Conservation (phyloP, 257 asterid species). For the Gynochthodes officinalis region DNA sequence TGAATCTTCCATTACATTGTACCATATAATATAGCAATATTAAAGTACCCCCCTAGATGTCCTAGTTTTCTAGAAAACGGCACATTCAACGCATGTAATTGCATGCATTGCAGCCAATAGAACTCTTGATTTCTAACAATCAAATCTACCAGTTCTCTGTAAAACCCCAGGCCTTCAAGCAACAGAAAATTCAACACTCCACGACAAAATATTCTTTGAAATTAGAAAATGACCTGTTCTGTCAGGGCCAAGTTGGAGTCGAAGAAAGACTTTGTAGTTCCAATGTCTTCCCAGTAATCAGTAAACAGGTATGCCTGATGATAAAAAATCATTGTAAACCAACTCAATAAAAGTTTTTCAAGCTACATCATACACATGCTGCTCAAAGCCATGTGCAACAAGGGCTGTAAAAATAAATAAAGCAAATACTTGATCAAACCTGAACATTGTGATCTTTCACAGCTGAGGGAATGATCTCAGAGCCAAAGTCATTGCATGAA, state of each 20-base stretch:
- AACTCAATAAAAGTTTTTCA: slow-evolving; percentile 1
- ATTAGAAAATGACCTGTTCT: slow-evolving; percentile 55
- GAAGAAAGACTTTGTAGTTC: slow-evolving; percentile 83
- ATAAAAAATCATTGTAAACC: slow-evolving; percentile 19
- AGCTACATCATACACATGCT: not conserved
- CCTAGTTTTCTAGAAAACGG: not conserved
- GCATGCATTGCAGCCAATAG: not conserved
- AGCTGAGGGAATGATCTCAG: slow-evolving; percentile 93
- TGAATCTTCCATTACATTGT: not conserved
- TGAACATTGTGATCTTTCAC: slow-evolving; percentile 83
- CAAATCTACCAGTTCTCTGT: not conserved
- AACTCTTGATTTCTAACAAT: not conserved
- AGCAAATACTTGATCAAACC: slow-evolving; percentile 33
- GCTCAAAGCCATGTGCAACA: not conserved
- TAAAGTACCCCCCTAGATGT: not conserved
- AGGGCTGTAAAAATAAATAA: not conserved
- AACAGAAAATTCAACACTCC: not conserved
- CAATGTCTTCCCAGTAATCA: slow-evolving; percentile 98
- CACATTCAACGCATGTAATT: not conserved
- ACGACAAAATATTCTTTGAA: not conserved
- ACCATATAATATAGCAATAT: not conserved
- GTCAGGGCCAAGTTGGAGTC: slow-evolving; percentile 94
- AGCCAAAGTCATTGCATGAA: slow-evolving; percentile 86
- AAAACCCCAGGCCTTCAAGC: not conserved
- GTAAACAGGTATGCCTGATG: slow-evolving; percentile 72